Base-by-base conservation (phyloP, 2,329 filamentous ascomycete genomes). In the Sarocladium brachiariae region DNA sequence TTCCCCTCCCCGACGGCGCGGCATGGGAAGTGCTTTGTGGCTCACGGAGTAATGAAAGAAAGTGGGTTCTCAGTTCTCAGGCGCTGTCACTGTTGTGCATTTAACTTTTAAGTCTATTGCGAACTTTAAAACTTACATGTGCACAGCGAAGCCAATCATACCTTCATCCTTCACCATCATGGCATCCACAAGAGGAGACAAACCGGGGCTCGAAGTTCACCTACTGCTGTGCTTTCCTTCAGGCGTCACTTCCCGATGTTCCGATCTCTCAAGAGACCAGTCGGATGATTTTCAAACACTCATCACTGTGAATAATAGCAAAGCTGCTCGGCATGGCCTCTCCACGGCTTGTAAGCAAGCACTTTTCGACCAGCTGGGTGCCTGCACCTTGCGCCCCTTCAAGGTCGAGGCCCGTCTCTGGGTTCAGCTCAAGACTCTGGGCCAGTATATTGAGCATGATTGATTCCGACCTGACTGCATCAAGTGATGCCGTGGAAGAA, bases 1-100 rank as follows among this genome's bases (percentile, higher is more conserved):
- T 16, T 14, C 30, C 39, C 39, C 39, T 45, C 21, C 39, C 39
- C 39, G 39, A 45, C 24, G 39, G 18, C 39, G 39, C 39, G 39
- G 30, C 4, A 7, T 8, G 5, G 37, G n/a, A n/a, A n/a, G n/a
- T n/a, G n/a, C n/a, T n/a, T n/a, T n/a, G n/a, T n/a, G n/a, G n/a
- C n/a, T n/a, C n/a, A 6, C 39, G 8, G 14, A 10, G 25, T 25
- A 4, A 25, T 45, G 39, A 16, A 16, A 14, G 24, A 11, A n/a
- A 45, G 39, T 45, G 39, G 39, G n/a, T 45, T 30, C n/a, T n/a
- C n/a, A 30, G 27, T 30, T 7, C 27, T 7, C 7, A 13, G 27
- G 27, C 7, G 27, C 27, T 13, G 13, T 13, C 27, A 30, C 27
- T 21, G 37, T 7, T 37, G 16, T 18, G 34, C 23, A 30, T 13